phyloP scores from a whole-genome alignment of 768 basidiomycete species.

The Suillus subluteus region DNA sequence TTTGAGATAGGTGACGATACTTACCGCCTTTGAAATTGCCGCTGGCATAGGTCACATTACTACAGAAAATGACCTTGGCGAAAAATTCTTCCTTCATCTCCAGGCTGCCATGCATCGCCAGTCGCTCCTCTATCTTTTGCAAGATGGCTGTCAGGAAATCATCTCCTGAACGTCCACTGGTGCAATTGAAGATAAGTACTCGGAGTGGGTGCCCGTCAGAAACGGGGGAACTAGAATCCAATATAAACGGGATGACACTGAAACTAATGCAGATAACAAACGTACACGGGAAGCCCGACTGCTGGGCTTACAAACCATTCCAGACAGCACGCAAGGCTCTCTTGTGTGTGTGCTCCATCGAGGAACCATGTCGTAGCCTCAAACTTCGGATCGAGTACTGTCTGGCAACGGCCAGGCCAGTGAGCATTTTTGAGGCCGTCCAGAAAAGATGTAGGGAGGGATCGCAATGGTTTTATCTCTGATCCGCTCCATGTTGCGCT shows the following conservation, averaged over 20 bases:
- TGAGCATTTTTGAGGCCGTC: slow-evolving; percentile 66
- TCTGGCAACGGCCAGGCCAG: slow-evolving; percentile 98
- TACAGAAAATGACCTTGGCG: slow-evolving; percentile 89
- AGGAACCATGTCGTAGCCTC: slow-evolving; percentile 77
- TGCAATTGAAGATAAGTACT: slow-evolving; percentile 93
- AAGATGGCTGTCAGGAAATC: slow-evolving; percentile 68
- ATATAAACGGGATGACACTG: slow-evolving; percentile 13
- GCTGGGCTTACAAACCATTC: slow-evolving; percentile 82
- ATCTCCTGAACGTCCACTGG: slow-evolving; percentile 81
- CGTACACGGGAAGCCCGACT: slow-evolving; percentile 46
- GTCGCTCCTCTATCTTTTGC: slow-evolving; percentile 50
- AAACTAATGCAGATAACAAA: slow-evolving; percentile 13
- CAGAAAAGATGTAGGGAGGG: slow-evolving; percentile 57
- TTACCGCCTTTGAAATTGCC: slow-evolving; percentile 91
- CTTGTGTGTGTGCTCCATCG: slow-evolving; percentile 94
- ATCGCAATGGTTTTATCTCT: slow-evolving; percentile 14
- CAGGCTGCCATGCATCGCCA: slow-evolving; percentile 43
- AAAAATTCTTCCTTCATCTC: slow-evolving; percentile 59
- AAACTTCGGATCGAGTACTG: slow-evolving; percentile 62
- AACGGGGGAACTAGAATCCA: slow-evolving; percentile 6
- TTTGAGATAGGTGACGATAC: slow-evolving; percentile 22
- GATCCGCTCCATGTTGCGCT: background rate
- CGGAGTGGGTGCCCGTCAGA: slow-evolving; percentile 41
- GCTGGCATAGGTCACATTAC: slow-evolving; percentile 92
- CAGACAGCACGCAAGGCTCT: slow-evolving; percentile 85